Evolutionary conservation across 2,329 filamentous ascomycete genomes (phyloP).

Genomic region (Aspergillus puulaauensis): DNA sequence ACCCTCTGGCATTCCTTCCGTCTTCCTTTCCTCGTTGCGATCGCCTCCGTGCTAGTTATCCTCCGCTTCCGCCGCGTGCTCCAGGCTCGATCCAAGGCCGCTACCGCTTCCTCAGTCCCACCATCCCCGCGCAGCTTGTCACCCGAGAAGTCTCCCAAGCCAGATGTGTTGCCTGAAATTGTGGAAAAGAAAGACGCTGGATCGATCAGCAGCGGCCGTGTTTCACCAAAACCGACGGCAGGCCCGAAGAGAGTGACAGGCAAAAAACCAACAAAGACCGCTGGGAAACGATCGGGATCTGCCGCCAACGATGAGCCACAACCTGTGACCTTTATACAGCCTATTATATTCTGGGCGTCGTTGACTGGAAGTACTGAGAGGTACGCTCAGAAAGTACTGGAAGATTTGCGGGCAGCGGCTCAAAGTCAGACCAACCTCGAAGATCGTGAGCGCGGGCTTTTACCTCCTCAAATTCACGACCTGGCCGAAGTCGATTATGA

Average conservation of each 20-base stretch:
- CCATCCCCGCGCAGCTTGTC: constrained; percentile 31
- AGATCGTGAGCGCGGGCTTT: constrained; percentile 35
- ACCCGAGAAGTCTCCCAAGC: constrained; percentile 18
- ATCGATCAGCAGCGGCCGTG: not conserved
- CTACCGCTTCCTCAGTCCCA: constrained; percentile 30
- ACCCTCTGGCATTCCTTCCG: constrained; percentile 50
- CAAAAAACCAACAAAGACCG: constrained; percentile 32
- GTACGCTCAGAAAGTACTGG: constrained; percentile 64
- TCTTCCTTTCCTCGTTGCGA: constrained; percentile 43
- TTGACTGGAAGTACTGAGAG: constrained; percentile 80
- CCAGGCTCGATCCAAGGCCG: constrained; percentile 26
- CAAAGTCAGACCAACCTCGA: constrained; percentile 24
- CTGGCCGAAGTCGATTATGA: constrained; percentile 87
- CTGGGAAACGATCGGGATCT: constrained; percentile 20
- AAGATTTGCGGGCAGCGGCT: constrained; percentile 50
- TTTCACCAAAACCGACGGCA: constrained; percentile 17
- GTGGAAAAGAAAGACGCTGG: not conserved
- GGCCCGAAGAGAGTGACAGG: constrained; percentile 37
- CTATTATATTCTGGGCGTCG: constrained; percentile 85
- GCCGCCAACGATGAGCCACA: constrained; percentile 17
- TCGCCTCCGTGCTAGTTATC: constrained; percentile 37
- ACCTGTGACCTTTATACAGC: constrained; percentile 50
- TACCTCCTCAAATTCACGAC: constrained; percentile 68
- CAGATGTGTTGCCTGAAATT: not conserved
- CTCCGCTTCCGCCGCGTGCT: constrained; percentile 24